Base-by-base conservation (phyloP, 371 early-diverging fungal species). In the Umbelopsis sp. region DNA sequence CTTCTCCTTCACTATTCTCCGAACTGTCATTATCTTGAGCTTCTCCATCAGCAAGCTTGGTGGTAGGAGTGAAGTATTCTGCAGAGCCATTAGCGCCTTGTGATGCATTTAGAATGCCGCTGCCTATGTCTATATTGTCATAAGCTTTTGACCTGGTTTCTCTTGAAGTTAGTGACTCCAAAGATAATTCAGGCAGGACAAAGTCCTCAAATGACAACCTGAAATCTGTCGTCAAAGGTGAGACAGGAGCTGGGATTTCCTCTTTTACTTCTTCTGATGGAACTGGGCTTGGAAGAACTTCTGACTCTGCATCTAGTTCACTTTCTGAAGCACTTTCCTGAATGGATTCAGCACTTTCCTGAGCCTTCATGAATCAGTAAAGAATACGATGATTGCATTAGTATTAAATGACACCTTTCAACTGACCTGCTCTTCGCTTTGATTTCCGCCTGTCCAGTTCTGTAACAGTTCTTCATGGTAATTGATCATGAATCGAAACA, bases 201-300 rank as follows among this genome's bases (percentile, higher is more conserved):
- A 57, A 57, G n/a, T 57, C 57, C 35, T 57, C 29, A 57, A 57
- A 57, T 35, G 57, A 18, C 29, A 57, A 57, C 35, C 35, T 24
- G 35, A 57, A 57, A 29, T 18, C 48, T n/a, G 48, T 48, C 41
- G 11, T 48, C 48, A 20, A 48, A 16, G 48, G 48, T 20, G 41
- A 48, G 48, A 48, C 48, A 48, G 48, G 48, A 8, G 48, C 8
- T 18, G 48, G 16, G 5, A 48, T 18, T 45, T 45, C 48, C 18
- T 48, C 48, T 16, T 6, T 32, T 16, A 11, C 12, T 35, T 29
- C 32, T 57, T 29, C 32, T 57, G 11, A 32, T 29, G 57, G 1
- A 35, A 12, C 35, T 41, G 41, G 41, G 7, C 41, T 41, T 41
- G 41, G 41, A 14, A 32, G 57, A 5, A 57, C 35, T 32, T 57